phyloP scores from a whole-genome alignment of 2,329 filamentous ascomycete genomes.

The Colletotrichum orbiculare region DNA sequence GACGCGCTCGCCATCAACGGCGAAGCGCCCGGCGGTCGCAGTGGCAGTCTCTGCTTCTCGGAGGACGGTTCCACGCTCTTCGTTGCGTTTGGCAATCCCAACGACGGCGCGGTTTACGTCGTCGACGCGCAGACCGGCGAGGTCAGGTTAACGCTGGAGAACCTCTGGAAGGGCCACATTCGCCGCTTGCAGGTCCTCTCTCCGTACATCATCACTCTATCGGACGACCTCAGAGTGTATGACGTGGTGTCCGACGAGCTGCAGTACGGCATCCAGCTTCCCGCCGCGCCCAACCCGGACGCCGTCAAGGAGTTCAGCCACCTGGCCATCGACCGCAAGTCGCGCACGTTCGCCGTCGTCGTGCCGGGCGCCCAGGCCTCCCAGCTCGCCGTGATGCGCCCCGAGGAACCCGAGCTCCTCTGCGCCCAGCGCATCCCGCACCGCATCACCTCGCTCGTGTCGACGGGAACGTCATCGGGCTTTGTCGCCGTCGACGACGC shows the following conservation, averaged over 20 bases:
- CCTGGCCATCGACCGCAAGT: slow-evolving; percentile 76
- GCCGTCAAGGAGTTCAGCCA: slow-evolving; percentile 61
- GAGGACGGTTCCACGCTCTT: slow-evolving; percentile 88
- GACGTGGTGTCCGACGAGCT: slow-evolving; percentile 85
- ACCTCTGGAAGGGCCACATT: slow-evolving; percentile 73
- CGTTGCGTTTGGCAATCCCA: slow-evolving; percentile 66
- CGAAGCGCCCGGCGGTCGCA: slow-evolving; percentile 49
- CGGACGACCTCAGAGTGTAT: slow-evolving; percentile 80
- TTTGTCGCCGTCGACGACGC: slow-evolving; percentile 82
- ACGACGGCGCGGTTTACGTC: slow-evolving; percentile 75
- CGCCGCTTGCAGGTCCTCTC: slow-evolving; percentile 78
- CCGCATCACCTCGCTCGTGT: slow-evolving; percentile 74
- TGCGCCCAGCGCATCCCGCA: slow-evolving; percentile 67
- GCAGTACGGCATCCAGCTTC: slow-evolving; percentile 72
- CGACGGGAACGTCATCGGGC: slow-evolving; percentile 72
- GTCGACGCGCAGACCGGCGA: slow-evolving; percentile 78
- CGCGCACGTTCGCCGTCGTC: slow-evolving; percentile 74
- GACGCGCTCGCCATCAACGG: slow-evolving; percentile 45
- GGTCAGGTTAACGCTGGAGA: slow-evolving; percentile 74
- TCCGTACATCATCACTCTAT: slow-evolving; percentile 79
- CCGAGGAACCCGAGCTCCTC: slow-evolving; percentile 68
- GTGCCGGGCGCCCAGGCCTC: slow-evolving; percentile 60
- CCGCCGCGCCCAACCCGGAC: slow-evolving; percentile 48
- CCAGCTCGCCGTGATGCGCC: slow-evolving; percentile 74
- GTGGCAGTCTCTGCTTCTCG: slow-evolving; percentile 80